These are phyloP conservation scores for Backusella psychrophila DNA, from an alignment of 192 early-diverging fungal genomes.

Conservation along the genomic window DNA sequence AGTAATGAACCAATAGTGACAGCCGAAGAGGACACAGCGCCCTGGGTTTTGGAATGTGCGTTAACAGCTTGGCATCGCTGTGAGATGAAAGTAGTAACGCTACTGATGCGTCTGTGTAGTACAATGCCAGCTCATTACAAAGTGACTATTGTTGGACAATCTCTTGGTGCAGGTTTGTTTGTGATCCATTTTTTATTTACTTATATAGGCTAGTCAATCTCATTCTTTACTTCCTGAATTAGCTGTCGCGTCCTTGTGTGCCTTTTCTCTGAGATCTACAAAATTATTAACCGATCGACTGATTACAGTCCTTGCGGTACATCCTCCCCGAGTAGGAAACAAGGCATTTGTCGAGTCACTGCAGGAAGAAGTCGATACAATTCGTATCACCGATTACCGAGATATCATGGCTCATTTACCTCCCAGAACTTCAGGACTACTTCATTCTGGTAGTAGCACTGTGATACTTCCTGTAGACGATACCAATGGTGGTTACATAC, in stretches of 20 bases:
- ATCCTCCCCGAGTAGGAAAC: slow-evolving; percentile 27
- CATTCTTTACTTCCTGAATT: neutral
- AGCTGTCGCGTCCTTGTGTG: slow-evolving; percentile 31
- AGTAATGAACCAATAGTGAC: neutral
- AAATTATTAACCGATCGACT: slow-evolving; percentile 15
- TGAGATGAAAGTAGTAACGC: slow-evolving; percentile 26
- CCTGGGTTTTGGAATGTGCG: slow-evolving; percentile 23
- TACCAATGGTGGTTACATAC: neutral
- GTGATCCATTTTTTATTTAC: neutral
- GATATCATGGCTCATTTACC: slow-evolving; percentile 30
- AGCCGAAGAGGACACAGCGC: neutral
- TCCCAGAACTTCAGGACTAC: slow-evolving; percentile 21
- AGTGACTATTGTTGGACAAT: slow-evolving; percentile 24
- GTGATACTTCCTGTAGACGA: neutral
- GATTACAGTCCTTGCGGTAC: slow-evolving; percentile 12
- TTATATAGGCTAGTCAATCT: neutral
- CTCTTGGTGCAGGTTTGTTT: slow-evolving; percentile 26
- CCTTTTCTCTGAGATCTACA: slow-evolving; percentile 27
- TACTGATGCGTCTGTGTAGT: slow-evolving; percentile 24
- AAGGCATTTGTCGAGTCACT: slow-evolving; percentile 12
- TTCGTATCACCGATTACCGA: slow-evolving; percentile 17
- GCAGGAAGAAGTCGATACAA: slow-evolving; percentile 9
- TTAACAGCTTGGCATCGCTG: slow-evolving; percentile 25
- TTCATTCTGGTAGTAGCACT: slow-evolving; percentile 19
- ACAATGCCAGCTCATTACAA: slow-evolving; percentile 21